A percentile compares a stretch with the other conserved stretches of the same genome.
Evolutionary conservation across 2,329 filamentous ascomycete species (phyloP).

Genomic region (Bimuria novae-zelandiae): DNA sequence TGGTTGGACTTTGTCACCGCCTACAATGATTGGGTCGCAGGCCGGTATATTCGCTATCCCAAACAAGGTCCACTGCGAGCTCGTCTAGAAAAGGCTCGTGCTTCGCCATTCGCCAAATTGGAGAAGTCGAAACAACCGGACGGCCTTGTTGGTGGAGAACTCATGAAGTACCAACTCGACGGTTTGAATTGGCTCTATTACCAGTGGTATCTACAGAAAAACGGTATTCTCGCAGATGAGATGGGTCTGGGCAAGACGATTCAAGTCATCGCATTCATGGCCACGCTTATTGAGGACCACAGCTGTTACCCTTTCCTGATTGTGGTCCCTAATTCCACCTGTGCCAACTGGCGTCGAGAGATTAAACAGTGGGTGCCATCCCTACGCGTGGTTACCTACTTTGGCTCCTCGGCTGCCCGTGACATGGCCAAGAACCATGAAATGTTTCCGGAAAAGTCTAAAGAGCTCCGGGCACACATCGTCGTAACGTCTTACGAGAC

Average conservation of each 20-base stretch:
- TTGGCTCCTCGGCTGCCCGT: constrained; percentile 75
- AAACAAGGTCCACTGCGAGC: constrained; percentile 62
- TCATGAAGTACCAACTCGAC: constrained; percentile 93
- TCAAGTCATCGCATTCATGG: constrained; percentile 83
- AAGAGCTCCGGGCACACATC: constrained; percentile 81
- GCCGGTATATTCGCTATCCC: constrained; percentile 71
- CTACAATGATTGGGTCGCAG: constrained; percentile 83
- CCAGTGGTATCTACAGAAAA: constrained; percentile 81
- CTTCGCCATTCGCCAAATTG: constrained; percentile 67
- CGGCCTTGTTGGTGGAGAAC: constrained; percentile 73
- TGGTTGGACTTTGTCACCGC: constrained; percentile 82
- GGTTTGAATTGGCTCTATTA: constrained; percentile 95
- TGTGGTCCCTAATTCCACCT: constrained; percentile 92
- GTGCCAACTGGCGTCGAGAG: constrained; percentile 96
- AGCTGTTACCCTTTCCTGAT: constrained; percentile 90
- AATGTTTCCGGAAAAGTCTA: constrained; percentile 70
- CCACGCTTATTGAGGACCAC: constrained; percentile 65
- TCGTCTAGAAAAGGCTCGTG: constrained; percentile 70
- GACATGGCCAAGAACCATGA: constrained; percentile 81
- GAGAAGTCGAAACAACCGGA: constrained; percentile 74
- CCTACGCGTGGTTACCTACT: constrained; percentile 88
- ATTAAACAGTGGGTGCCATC: constrained; percentile 91
- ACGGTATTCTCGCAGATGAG: constrained; percentile 91
- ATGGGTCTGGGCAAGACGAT: constrained; percentile 99
- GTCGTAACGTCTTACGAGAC: constrained; percentile 96